These are phyloP conservation scores for Alternaria conjuncta DNA, from an alignment of 2,329 filamentous ascomycete genomes.

Conservation along the genomic window DNA sequence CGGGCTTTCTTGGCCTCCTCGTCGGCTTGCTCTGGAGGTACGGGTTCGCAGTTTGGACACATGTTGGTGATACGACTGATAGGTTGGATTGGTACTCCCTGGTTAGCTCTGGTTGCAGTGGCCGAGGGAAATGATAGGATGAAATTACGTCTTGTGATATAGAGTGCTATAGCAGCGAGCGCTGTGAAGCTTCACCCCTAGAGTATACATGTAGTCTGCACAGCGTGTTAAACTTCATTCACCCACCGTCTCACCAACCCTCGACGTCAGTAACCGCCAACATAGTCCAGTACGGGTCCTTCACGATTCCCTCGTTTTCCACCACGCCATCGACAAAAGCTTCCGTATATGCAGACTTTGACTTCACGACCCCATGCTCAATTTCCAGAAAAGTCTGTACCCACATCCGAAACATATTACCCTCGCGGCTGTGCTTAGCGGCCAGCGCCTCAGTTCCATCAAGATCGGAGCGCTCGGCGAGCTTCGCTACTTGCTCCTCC, in stretches of 20 bases:
- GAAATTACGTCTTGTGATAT: background rate
- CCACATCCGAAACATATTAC: slow-evolving; percentile 11
- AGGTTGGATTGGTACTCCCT: background rate
- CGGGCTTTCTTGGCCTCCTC: background rate
- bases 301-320: background rate
- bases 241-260: background rate
- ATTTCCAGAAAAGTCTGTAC: slow-evolving; percentile 12
- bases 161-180: background rate
- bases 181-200: background rate
- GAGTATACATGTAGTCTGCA: background rate
- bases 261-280: background rate
- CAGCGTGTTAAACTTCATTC: background rate
- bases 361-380: background rate
- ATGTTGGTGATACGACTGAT: background rate
- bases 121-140: background rate
- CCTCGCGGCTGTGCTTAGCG: slow-evolving; percentile 6
- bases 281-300: background rate
- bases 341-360: background rate
- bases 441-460: background rate
- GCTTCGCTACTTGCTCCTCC: background rate
- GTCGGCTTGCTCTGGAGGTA: background rate
- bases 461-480: background rate
- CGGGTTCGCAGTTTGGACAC: background rate
- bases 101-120: background rate
- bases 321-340: background rate